Conservation (phyloP, 2,329 filamentous ascomycete genomes). For the Xylaria sp. region DNA sequence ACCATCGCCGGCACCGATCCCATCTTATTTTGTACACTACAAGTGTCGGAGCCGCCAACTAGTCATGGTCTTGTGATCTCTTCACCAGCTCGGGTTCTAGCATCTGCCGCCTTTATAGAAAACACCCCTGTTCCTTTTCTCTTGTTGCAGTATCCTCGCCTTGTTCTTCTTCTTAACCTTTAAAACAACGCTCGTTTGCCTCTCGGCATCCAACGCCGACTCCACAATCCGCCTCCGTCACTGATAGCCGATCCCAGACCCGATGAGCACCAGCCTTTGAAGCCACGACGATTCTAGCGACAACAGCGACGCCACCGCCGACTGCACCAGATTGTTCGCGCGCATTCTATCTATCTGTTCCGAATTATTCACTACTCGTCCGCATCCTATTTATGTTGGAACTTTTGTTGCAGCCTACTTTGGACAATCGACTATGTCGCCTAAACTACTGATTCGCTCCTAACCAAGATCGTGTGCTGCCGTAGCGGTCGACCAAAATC, state of each 20-base stretch:
- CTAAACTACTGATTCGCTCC: constrained; percentile 31
- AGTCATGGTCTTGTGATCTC: background rate
- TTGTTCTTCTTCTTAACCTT: background rate
- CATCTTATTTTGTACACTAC: background rate
- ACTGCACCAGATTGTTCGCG: background rate
- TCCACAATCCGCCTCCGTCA: constrained; percentile 22
- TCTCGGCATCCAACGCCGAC: constrained; percentile 19
- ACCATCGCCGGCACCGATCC: background rate
- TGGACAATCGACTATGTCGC: constrained; percentile 40
- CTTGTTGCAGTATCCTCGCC: background rate
- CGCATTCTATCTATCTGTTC: constrained; percentile 18
- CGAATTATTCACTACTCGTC: background rate
- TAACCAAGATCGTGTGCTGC: constrained; percentile 35
- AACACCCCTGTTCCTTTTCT: background rate
- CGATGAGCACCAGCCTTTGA: constrained; percentile 18
- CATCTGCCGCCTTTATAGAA: background rate
- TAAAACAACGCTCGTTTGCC: constrained; percentile 23
- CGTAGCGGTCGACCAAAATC: constrained; percentile 8
- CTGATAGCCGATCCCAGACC: constrained; percentile 14
- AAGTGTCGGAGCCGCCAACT: background rate
- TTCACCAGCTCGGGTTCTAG: background rate
- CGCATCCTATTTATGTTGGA: constrained; percentile 31
- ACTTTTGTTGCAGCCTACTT: constrained; percentile 25
- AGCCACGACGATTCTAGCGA: background rate
- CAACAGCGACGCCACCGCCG: background rate